phyloP scores from a whole-genome alignment of 768 basidiomycete genomes.

The Suillus placidus region DNA sequence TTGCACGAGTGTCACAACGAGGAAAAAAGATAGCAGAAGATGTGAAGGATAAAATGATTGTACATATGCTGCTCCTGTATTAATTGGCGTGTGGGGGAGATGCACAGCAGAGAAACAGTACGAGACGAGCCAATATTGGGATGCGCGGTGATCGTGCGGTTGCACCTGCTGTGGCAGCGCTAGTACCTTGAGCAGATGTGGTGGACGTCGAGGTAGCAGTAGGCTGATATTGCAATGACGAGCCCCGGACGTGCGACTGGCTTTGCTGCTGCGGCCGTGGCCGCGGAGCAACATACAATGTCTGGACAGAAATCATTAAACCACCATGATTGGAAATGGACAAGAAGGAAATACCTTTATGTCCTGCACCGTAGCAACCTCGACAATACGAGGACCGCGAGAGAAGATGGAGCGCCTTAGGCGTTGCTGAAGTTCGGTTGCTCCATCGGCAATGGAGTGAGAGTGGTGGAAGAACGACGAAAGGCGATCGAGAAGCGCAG shows the following conservation, averaged over 20 bases:
- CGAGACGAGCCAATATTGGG: neutral
- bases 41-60: no score
- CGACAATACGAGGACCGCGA: neutral
- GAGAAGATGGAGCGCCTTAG: neutral
- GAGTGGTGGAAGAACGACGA: neutral
- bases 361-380: neutral
- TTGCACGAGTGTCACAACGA: neutral
- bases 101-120: neutral
- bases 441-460: neutral
- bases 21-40: no score
- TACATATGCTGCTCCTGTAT: no score
- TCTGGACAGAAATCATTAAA: neutral
- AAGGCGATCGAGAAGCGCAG: neutral
- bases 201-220: neutral
- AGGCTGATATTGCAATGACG: neutral
- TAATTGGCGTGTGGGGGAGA: neutral
- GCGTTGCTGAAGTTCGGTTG: neutral
- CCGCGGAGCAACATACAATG: neutral
- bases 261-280: neutral
- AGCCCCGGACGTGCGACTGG: neutral
- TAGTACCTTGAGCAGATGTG: neutral
- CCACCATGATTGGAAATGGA: neutral
- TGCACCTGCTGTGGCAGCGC: neutral
- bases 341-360: neutral
- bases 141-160: neutral